Evolutionary conservation across 176 grass and related monocot species (phyloP).

Genomic region (Rhipidocladum racemiflorum): DNA sequence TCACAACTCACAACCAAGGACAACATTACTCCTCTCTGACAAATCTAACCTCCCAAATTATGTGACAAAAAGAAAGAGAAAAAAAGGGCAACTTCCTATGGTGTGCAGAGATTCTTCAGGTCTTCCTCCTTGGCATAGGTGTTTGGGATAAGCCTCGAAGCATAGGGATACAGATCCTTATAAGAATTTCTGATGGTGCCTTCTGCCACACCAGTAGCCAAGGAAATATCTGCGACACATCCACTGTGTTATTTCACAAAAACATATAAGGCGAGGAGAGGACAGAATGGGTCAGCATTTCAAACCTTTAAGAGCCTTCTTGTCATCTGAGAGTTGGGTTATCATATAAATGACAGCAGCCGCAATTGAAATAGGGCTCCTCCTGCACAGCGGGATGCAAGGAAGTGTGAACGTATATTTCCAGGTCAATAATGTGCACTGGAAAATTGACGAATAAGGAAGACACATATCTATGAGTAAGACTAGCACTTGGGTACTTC

Average conservation of each 20-base stretch:
- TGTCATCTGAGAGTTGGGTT: slow-evolving; percentile 89
- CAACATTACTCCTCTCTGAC: slow-evolving; percentile 19
- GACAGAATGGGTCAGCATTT: background rate
- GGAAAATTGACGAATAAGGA: slow-evolving; percentile 10
- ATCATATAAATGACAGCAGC: slow-evolving; percentile 97
- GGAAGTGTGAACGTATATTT: slow-evolving; percentile 20
- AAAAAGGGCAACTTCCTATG: slow-evolving; percentile 34
- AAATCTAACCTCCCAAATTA: slow-evolving; percentile 45
- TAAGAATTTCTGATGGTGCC: slow-evolving; percentile 94
- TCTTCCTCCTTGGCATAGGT: slow-evolving; percentile 83
- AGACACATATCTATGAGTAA: background rate
- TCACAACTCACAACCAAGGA: slow-evolving; percentile 30
- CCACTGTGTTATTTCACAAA: background rate
- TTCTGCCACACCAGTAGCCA: slow-evolving; percentile 88
- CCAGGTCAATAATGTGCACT: background rate
- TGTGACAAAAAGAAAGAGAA: background rate
- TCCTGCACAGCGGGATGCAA: slow-evolving; percentile 48
- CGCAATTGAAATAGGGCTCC: slow-evolving; percentile 85
- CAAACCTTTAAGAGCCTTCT: slow-evolving; percentile 85
- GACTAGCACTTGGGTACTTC: background rate
- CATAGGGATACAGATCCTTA: slow-evolving; percentile 83
- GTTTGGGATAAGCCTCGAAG: slow-evolving; percentile 71
- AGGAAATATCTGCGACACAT: slow-evolving; percentile 64
- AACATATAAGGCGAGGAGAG: background rate
- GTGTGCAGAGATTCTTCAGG: slow-evolving; percentile 81